phyloP scores from a whole-genome alignment of 768 basidiomycete genomes.

The Clavulina sp. region DNA sequence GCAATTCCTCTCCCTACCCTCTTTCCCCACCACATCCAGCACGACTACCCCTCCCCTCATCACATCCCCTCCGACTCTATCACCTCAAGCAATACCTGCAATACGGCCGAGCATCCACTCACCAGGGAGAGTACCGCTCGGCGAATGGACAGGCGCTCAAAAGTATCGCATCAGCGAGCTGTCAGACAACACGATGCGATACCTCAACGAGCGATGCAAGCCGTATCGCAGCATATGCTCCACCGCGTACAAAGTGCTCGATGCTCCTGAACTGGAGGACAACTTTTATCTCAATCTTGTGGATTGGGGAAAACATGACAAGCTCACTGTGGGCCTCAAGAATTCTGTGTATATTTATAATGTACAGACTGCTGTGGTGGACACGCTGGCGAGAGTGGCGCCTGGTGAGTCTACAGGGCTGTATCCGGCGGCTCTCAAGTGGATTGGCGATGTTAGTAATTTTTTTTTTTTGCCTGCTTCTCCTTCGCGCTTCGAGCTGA shows the following conservation, averaged over 20 bases:
- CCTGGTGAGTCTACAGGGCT: conserved; percentile 83
- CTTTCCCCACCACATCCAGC: too few species aligned
- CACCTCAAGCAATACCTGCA: too few species aligned
- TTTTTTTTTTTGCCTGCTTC: not conserved
- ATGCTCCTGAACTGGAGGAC: conserved; percentile 93
- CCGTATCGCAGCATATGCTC: not conserved
- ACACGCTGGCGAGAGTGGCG: conserved; percentile 45
- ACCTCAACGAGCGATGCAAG: too few species aligned
- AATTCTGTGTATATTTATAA: conserved; percentile 93
- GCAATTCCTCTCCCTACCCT: too few species aligned
- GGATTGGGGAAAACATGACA: conserved; percentile 91
- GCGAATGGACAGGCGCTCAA: too few species aligned
- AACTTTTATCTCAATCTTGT: conserved; percentile 98
- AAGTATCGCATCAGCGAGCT: too few species aligned
- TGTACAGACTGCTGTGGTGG: conserved; percentile 80
- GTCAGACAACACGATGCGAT: too few species aligned
- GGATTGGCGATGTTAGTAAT: not conserved
- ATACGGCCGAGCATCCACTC: too few species aligned
- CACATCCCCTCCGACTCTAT: too few species aligned
- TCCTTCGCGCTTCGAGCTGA: not conserved
- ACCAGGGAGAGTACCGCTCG: too few species aligned
- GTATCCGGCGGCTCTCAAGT: not conserved
- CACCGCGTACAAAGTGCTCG: conserved; percentile 90
- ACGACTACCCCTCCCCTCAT: too few species aligned
- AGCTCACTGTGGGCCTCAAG: conserved; percentile 82